Evolutionary conservation across 176 grass and related monocot genomes (phyloP), one percentile per base, ranked within the genome.

Genomic region (Oryza rufipogon): DNA sequence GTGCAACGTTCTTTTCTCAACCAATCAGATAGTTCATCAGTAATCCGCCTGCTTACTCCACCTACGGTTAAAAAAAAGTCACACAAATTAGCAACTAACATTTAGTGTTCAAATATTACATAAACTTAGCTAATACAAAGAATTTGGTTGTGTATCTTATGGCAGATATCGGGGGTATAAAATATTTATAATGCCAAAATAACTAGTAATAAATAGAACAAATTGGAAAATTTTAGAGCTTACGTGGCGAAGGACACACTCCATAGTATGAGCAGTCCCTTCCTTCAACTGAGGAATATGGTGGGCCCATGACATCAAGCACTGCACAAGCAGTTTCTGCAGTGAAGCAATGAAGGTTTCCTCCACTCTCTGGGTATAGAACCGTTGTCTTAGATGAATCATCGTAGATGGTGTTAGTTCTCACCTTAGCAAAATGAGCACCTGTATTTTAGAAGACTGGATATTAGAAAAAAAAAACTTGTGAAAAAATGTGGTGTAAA

Each of bases 291-390:
- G 0, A 30, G 23, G 66, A 75, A 47, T 95, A 95, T 13, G 93
- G 93, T 19, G 90, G 93, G 5, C 93, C 90, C 49, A 92, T 87
- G 20, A 95, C 90, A 61, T 95, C 93, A 12, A 95, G 84, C 51
- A 92, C 83, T 0, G 86, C 88, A 25, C 93, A 95, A 44, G 42
- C 9, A 9, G 42, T 44, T 44, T 9, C 42, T 44, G 42, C 42
- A 44, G 42, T 44, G 42, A 44, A 44, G 42, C 42, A 44, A 10
- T 44, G 42, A 44, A 44, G 42, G 9, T 44, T 44, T 44, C 42
- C 42, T 44, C 42, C 42, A 44, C 2, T 44, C 42, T 44, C 42
- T 10, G 42, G 42, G 42, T 44, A 11, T 44, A 44, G 42, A 44
- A 44, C 42, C 42, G 2, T 44, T 44, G 42, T 44, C 9, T 44